phyloP scores from a whole-genome alignment of 2,329 filamentous ascomycete genomes.

The Penicillium sp. region DNA sequence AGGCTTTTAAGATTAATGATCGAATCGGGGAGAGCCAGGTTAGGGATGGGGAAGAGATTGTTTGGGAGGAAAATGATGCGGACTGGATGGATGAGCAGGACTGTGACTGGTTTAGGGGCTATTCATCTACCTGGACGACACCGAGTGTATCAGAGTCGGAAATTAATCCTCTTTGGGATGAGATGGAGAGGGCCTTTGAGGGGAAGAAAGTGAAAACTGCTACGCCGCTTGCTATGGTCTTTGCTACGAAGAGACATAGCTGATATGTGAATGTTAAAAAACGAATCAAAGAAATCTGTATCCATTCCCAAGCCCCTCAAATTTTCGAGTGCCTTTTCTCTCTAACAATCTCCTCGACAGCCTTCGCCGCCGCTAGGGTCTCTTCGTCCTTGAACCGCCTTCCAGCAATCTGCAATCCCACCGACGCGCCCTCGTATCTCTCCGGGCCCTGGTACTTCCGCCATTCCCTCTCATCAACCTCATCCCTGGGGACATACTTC shows the following conservation, averaged over 20 bases:
- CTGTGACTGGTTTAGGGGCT: conserved; percentile 3
- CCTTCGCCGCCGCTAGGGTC: conserved; percentile 27
- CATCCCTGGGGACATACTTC: conserved; percentile 19
- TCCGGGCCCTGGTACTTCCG: conserved; percentile 25
- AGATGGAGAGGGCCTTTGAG: conserved; percentile 2
- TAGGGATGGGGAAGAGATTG: neutral
- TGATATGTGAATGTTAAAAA: neutral
- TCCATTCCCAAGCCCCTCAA: neutral
- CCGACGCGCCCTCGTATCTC: conserved; percentile 37
- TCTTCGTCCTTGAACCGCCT: conserved; percentile 49
- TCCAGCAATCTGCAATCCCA: conserved; percentile 46
- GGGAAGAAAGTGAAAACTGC: conserved; percentile 4
- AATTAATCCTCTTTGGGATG: conserved; percentile 1
- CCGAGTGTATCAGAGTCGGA: conserved; percentile 1
- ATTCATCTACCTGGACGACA: conserved; percentile 2
- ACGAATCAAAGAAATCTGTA: neutral
- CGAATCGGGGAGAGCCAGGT: neutral
- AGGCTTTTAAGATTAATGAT: conserved; percentile 4
- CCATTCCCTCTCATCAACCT: conserved; percentile 28
- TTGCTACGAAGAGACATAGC: conserved; percentile 1
- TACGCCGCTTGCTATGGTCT: conserved; percentile 2
- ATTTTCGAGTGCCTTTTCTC: conserved; percentile 1
- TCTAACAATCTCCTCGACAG: conserved; percentile 18
- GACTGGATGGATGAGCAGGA: conserved; percentile 6
- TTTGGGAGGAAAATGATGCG: conserved; percentile 1